These are phyloP conservation scores for Perilla frutescens DNA, from an alignment of 257 asterid genomes.

Conservation along the genomic window DNA sequence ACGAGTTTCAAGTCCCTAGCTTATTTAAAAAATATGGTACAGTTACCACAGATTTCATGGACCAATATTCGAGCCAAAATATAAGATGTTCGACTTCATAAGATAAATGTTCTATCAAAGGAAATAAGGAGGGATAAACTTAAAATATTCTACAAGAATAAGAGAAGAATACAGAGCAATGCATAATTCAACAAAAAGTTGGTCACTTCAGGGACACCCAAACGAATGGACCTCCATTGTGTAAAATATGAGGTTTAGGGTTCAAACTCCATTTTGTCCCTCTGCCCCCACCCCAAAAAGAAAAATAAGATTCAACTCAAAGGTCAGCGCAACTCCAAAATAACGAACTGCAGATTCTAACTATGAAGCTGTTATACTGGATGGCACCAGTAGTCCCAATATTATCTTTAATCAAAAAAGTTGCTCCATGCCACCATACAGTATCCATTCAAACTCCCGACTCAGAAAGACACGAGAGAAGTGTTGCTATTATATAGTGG, in stretches of 20 bases:
- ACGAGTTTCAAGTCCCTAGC: slow-evolving; percentile 7
- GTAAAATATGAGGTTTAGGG: background rate
- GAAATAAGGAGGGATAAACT: background rate
- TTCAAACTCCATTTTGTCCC: background rate
- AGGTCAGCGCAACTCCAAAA: background rate
- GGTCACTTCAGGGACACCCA: background rate
- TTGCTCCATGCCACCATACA: background rate
- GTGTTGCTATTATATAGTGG: slow-evolving; percentile 5
- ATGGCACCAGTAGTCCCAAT: slow-evolving; percentile 12
- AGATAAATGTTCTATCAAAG: background rate
- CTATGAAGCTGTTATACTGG: background rate
- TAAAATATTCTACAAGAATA: background rate
- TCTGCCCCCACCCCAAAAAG: background rate
- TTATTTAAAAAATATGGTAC: slow-evolving; percentile 3
- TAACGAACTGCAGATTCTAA: background rate
- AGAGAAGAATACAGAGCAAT: background rate
- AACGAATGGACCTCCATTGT: background rate
- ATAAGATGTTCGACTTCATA: background rate
- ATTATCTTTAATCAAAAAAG: slow-evolving; percentile 20
- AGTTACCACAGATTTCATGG: slow-evolving; percentile 3
- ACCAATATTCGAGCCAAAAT: background rate
- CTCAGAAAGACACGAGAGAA: background rate
- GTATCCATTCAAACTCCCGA: slow-evolving; percentile 13
- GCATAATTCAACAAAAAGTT: slow-evolving; percentile 5
- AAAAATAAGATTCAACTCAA: no score